phyloP scores from a whole-genome alignment of 2,329 filamentous ascomycete species.

The Cytospora leucostoma region DNA sequence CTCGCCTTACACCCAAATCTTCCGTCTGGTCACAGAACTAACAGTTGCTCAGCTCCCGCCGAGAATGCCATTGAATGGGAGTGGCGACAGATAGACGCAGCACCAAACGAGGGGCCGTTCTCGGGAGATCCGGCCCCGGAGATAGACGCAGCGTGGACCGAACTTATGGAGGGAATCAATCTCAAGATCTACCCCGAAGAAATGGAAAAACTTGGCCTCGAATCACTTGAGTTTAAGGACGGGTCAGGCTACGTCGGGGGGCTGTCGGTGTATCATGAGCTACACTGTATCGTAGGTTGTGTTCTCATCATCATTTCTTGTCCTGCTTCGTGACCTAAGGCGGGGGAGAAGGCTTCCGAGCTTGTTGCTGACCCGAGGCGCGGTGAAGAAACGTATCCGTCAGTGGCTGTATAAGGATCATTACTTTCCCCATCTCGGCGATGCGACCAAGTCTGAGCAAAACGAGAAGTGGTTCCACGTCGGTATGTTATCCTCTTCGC shows the following conservation, averaged over 20 bases:
- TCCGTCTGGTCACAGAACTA: background rate
- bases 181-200: background rate
- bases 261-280: constrained; percentile 1
- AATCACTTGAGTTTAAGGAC: background rate
- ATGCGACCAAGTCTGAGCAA: background rate
- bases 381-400: background rate
- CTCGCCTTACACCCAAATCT: background rate
- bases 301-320: background rate
- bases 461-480: constrained; percentile 1
- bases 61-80: constrained; percentile 3
- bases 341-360: background rate
- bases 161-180: background rate
- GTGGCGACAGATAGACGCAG: background rate
- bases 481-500: background rate
- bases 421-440: background rate
- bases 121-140: background rate
- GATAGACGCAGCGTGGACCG: background rate
- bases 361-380: background rate
- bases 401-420: background rate
- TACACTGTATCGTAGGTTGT: background rate
- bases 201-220: background rate
- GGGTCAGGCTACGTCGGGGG: background rate
- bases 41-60: background rate
- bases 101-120: background rate
- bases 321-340: background rate